Evolutionary conservation across 257 asterid genomes (phyloP), one percentile per base, ranked within the genome.

Genomic region (Gynochthodes officinalis): DNA sequence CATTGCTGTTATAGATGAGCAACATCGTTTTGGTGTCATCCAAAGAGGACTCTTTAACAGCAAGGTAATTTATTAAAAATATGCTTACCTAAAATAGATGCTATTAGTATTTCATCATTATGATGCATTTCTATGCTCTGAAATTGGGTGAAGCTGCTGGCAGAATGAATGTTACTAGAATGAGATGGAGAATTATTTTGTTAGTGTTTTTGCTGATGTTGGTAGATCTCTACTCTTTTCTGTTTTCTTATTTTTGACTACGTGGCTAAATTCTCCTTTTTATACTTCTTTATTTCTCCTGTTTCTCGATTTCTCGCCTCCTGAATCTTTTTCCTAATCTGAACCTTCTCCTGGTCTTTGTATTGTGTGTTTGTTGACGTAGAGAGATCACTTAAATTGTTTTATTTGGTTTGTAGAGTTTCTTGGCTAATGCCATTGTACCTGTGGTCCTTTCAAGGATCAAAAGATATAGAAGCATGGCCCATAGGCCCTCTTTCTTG

Each of bases 21-120:
- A 94, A 75, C 98, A 94, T 76, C 93, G 97, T 57, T 94, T 94
- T 81, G 98, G 97, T 79, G 98, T 94, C 73, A 85, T 94, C 75
- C 98, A 94, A 81, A 89, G 98, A 83, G 98, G 97, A 74, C 89
- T 77, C 69, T 94, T 94, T 84, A 94, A 89, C 83, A 84, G 93
- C 89, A 94, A 94, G 97, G 97, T 91, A 83, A n/a, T 76, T 71
- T 64, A n/a, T 23, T 6, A 9, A 37, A 23, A 40, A 62, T 30
- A 0, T 59, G 49, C 27, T 65, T 44, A 25, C n/a, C 44, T 28
- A 67, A 2, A 12, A 19, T 6, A 18, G 61, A 28, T 10, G 15
- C 49, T 30, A 39, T 48, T 27, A 55, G 18, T 18, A 18, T 2
- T 64, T 63, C 46, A 73, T 52, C 40, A 57, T 18, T 49, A 14